These are phyloP conservation scores for Sporothrix humicola DNA, from an alignment of 2,329 filamentous ascomycete genomes.

Conservation along the genomic window DNA sequence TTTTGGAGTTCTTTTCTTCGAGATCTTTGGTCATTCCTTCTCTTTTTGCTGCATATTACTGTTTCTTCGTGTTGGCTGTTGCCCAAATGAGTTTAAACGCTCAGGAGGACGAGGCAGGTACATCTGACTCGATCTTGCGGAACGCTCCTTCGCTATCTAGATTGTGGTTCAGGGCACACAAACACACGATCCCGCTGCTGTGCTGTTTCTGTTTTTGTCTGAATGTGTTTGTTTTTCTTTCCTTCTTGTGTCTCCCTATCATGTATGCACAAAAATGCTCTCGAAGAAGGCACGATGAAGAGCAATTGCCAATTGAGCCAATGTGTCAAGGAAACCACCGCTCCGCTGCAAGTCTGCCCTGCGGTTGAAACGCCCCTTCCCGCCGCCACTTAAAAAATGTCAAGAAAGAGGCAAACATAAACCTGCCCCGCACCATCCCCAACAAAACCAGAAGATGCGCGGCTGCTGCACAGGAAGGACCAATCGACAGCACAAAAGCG, in stretches of 20 bases:
- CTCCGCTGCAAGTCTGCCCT: constrained; percentile 2
- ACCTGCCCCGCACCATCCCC: constrained; percentile 34
- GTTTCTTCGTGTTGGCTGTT: background rate
- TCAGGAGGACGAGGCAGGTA: background rate
- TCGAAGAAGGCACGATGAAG: constrained; percentile 5
- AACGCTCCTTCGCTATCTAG: constrained; percentile 16
- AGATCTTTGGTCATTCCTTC: background rate
- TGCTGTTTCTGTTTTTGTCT: background rate
- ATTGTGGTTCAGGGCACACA: background rate
- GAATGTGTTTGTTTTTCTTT: background rate
- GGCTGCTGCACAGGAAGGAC: constrained; percentile 23
- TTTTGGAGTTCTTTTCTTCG: background rate
- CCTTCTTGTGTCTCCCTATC: background rate
- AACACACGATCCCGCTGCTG: background rate
- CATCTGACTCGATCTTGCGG: background rate
- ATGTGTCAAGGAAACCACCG: background rate
- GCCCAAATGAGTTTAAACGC: constrained; percentile 15
- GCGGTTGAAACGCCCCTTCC: constrained; percentile 2
- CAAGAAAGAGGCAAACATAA: constrained; percentile 12
- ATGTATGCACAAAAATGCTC: background rate
- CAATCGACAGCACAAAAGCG: background rate
- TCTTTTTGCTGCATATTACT: background rate
- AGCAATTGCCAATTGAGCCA: background rate
- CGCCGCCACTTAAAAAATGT: background rate
- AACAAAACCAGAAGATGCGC: constrained; percentile 30